Percentiles rank a stretch among this genome's conserved stretches.
Evolutionary conservation across 2,329 filamentous ascomycete species (phyloP).

Genomic region (Epichloe glyceriae): DNA sequence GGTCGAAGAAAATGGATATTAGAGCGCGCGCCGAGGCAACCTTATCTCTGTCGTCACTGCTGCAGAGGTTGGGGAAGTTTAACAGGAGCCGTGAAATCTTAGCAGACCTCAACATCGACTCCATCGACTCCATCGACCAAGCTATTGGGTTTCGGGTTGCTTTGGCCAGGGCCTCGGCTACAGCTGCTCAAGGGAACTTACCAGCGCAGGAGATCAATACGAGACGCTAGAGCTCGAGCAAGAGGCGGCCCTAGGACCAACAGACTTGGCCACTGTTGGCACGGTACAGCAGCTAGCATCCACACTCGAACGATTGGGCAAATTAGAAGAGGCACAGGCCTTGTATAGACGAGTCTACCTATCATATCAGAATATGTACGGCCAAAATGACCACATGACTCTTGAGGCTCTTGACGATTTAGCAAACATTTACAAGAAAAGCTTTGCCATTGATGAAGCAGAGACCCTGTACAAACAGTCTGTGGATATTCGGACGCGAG

Average conservation of each 20-base stretch:
- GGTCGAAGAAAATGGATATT: conserved; percentile 4
- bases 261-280: conserved; percentile 12
- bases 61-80: conserved; percentile 10
- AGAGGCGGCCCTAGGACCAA: conserved; percentile 12
- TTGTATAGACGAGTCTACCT: conserved; percentile 14
- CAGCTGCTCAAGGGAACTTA: conserved; percentile 10
- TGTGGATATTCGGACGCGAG: conserved; percentile 12
- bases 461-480: conserved; percentile 15
- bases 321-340: conserved; percentile 13
- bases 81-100: conserved; percentile 11
- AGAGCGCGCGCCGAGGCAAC: conserved; percentile 12
- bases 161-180: conserved; percentile 12
- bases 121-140: conserved; percentile 12
- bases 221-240: conserved; percentile 12
- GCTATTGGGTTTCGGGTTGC: conserved; percentile 13
- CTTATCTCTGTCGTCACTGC: conserved; percentile 11
- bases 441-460: conserved; percentile 16
- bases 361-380: conserved; percentile 15
- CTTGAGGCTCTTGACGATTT: conserved; percentile 16
- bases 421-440: conserved; percentile 12
- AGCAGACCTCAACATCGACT: conserved; percentile 10
- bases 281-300: conserved; percentile 14
- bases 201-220: conserved; percentile 11
- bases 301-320: conserved; percentile 12
- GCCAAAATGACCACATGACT: conserved; percentile 14